Evolutionary conservation across 768 basidiomycete species (phyloP), one percentile per base, ranked within the genome.

Genomic region (Chiua virens): DNA sequence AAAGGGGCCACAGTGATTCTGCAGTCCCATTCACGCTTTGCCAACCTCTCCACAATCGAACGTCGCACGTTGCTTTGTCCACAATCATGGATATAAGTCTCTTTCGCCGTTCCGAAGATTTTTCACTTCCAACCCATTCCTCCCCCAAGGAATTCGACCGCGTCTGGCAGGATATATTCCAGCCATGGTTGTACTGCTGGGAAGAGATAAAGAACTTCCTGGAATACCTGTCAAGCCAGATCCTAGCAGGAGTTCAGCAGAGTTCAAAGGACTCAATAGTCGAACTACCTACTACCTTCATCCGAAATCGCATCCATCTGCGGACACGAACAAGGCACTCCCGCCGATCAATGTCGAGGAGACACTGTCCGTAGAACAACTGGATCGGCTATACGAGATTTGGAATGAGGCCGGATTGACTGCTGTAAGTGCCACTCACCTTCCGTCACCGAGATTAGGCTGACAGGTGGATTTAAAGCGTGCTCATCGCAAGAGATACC

Each of bases 391-490:
- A 18, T 60, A 55, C 38, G 54, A 58, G 13, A 53, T 61, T 22
- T 68, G 66, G 66, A 65, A 68, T 11, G 66, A 42, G 8, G 61
- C 66, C 1, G 57, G 56, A 20, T 36, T 66, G 8, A 55, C 57
- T 35, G 59, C 62, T 11, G 68, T 61, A 21, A 43, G 58, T 52
- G 20, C 23, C 37, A 21, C 18, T 35, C 20, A 7, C 17, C 17
- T 25, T 22, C 10, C 39, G 20, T 13, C 6, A 21, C 8, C 18
- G 2, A 15, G 4, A 20, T n/a, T 35, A 7, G 22, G 15, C 11
- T 56, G 40, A 63, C 49, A 11, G 17, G 23, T 3, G 5, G 17
- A 36, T 11, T 13, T n/a, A 47, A 53, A 69, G 66, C 63, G 56
- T 37, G 56, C 59, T 15, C 54, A 65, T 49, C 66, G 61, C 45